Evolutionary conservation across 2,329 filamentous ascomycete species (phyloP).

Genomic region (Tolypocladium sp.): DNA sequence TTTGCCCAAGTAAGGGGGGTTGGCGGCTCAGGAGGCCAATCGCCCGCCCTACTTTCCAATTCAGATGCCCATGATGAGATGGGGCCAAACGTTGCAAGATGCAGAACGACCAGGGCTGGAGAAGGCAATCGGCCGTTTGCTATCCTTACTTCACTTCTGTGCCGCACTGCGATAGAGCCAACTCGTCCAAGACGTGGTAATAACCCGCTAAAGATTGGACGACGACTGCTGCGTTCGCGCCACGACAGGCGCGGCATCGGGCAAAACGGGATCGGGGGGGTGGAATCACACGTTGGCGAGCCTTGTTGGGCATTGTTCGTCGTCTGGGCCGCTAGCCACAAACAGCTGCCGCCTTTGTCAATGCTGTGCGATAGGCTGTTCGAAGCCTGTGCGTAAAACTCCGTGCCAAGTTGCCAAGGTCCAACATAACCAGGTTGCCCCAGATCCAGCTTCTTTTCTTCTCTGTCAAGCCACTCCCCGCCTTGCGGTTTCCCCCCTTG

Average conservation of each 20-base stretch:
- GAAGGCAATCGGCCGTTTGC: not conserved
- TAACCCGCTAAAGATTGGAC: not conserved
- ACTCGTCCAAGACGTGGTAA: no score
- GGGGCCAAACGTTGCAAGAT: not conserved
- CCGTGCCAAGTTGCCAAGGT: not conserved
- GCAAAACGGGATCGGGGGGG: not conserved
- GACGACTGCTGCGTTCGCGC: not conserved
- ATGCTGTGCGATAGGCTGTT: not conserved
- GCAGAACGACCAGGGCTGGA: not conserved
- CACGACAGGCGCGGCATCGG: not conserved
- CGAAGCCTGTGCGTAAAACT: not conserved
- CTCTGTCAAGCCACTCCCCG: not conserved
- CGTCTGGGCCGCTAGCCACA: not conserved
- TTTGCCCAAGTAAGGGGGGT: not conserved
- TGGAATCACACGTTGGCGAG: not conserved
- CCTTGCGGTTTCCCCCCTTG: not conserved
- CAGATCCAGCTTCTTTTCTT: not conserved
- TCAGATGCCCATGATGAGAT: not conserved
- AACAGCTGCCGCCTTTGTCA: not conserved
- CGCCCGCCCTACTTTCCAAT: not conserved
- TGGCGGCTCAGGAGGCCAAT: not conserved
- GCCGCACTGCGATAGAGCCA: not conserved
- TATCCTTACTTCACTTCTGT: not conserved
- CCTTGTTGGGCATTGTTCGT: not conserved
- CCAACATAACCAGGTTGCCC: not conserved